phyloP scores from a whole-genome alignment of 805 yeast species.

The Blastobotrys peoriensis region DNA sequence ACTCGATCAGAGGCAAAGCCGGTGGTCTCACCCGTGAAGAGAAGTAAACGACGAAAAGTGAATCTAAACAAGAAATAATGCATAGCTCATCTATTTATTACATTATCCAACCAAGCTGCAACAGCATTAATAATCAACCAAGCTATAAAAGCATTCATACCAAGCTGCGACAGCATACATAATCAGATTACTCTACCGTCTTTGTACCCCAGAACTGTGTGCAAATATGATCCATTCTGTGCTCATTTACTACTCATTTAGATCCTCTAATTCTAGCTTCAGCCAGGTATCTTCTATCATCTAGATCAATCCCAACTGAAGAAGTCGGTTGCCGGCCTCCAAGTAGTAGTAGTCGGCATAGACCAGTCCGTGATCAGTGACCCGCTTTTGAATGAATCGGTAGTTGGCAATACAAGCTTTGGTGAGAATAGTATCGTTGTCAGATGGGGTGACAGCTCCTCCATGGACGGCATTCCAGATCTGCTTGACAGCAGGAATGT shows the following conservation, averaged over 20 bases:
- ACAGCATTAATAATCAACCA: no score
- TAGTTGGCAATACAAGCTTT: background rate
- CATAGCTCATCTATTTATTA: background rate
- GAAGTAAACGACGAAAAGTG: background rate
- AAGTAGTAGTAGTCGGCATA: constrained; percentile 30
- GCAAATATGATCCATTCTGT: no score
- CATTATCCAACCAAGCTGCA: constrained; percentile 1
- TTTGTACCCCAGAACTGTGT: no score
- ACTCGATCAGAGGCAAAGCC: background rate
- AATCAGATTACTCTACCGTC: no score
- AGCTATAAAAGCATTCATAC: no score
- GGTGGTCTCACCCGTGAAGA: background rate
- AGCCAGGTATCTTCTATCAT: no score
- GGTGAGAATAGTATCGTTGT: background rate
- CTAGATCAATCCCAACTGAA: constrained; percentile 21
- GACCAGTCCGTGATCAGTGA: constrained; percentile 26
- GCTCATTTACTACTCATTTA: no score
- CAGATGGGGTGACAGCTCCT: background rate
- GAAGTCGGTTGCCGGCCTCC: constrained; percentile 24
- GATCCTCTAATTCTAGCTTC: no score
- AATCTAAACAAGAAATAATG: background rate
- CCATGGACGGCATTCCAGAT: background rate
- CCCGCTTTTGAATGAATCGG: constrained; percentile 1
- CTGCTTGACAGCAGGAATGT: constrained; percentile 9
- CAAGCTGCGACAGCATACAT: no score